Percentiles rank a stretch among this genome's conserved stretches.
These are phyloP conservation scores for Crithidia sp. DNA, from an alignment of 208 protist species.

Conservation along the genomic window DNA sequence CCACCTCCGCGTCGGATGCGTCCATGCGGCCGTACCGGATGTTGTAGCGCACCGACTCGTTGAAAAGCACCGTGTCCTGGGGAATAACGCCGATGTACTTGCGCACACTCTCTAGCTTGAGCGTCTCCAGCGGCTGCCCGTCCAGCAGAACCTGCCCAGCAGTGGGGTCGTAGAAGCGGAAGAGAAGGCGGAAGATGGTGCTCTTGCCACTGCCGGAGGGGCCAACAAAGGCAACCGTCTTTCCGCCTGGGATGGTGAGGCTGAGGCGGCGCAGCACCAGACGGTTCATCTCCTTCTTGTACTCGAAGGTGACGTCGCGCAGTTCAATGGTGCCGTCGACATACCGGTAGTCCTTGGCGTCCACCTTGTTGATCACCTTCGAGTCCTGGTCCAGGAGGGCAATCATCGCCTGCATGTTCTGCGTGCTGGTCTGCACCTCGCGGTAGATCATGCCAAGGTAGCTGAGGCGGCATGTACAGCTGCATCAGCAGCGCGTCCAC, in stretches of 20 bases:
- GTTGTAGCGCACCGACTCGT: slow-evolving; percentile 96
- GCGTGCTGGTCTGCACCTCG: slow-evolving; percentile 91
- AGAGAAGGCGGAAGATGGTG: slow-evolving; percentile 95
- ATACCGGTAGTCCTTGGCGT: slow-evolving; percentile 68
- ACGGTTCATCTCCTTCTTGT: slow-evolving; percentile 49
- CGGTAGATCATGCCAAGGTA: slow-evolving; percentile 96
- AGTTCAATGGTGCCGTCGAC: slow-evolving; percentile 91
- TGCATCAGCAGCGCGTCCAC: slow-evolving; percentile 95
- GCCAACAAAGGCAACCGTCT: slow-evolving; percentile 93
- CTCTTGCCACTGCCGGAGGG: slow-evolving; percentile 94
- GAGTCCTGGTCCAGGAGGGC: slow-evolving; percentile 75
- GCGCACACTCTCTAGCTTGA: slow-evolving; percentile 89
- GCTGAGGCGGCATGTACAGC: slow-evolving; percentile 97
- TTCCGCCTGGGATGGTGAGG: slow-evolving; percentile 87
- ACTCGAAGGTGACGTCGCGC: slow-evolving; percentile 83
- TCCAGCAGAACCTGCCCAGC: slow-evolving; percentile 92
- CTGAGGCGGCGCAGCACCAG: slow-evolving; percentile 84
- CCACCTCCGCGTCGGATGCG: slow-evolving; percentile 89
- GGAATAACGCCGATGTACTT: slow-evolving; percentile 93
- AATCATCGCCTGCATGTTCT: slow-evolving; percentile 96
- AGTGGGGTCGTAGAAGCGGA: slow-evolving; percentile 95
- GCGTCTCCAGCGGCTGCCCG: slow-evolving; percentile 81
- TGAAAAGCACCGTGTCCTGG: slow-evolving; percentile 98
- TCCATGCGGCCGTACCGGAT: slow-evolving; percentile 93
- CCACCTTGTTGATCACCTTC: slow-evolving; percentile 50